These are phyloP conservation scores for Colletotrichum sp. DNA, from an alignment of 2,329 filamentous ascomycete genomes.

Conservation along the genomic window DNA sequence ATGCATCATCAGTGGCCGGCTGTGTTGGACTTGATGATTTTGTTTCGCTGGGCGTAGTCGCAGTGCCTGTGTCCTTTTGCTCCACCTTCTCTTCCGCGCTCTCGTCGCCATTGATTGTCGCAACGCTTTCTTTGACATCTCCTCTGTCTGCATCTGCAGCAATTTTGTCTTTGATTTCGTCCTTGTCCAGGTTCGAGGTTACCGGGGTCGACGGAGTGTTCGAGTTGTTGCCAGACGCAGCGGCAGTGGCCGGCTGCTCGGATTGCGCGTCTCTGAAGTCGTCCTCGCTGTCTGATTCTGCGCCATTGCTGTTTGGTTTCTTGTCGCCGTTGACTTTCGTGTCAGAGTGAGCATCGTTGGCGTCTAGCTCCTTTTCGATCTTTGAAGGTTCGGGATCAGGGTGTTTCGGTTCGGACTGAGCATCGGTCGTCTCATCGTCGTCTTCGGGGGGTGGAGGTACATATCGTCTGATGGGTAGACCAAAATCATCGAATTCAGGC, in stretches of 20 bases:
- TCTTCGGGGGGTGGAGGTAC: slow-evolving; percentile 32
- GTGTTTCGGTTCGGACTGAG: background rate
- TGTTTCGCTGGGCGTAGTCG: background rate
- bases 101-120: background rate
- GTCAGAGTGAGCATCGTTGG: background rate
- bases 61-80: background rate
- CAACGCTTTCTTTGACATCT: background rate
- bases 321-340: slow-evolving; percentile 16
- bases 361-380: slow-evolving; percentile 7
- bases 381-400: background rate
- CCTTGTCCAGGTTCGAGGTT: slow-evolving; percentile 7
- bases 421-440: slow-evolving; percentile 9
- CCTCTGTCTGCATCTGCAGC: background rate
- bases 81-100: background rate
- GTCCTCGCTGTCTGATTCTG: slow-evolving; percentile 29
- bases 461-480: slow-evolving; percentile 65
- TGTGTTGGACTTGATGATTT: background rate
- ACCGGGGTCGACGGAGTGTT: slow-evolving; percentile 11
- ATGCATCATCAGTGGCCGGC: background rate
- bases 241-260: slow-evolving; percentile 3
- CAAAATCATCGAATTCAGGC: slow-evolving; percentile 72
- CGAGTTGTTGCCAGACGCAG: slow-evolving; percentile 5
- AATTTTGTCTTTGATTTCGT: background rate
- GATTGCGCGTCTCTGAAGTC: slow-evolving; percentile 32
- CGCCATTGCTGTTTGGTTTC: background rate